Evolutionary conservation across 306 rosid genomes (phyloP).

Genomic region (Lathyrus sativus): DNA sequence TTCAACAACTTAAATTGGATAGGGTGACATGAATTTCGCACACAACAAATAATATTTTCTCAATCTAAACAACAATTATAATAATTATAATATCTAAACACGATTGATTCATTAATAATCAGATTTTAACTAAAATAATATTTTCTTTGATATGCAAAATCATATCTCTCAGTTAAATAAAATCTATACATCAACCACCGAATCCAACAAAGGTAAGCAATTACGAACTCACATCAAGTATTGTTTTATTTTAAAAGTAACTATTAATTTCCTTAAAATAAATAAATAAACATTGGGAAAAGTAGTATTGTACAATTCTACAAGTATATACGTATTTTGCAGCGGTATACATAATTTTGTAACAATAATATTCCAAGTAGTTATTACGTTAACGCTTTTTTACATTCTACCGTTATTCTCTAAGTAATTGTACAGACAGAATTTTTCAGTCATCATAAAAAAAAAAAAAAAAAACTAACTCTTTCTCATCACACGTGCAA

Average conservation of each 20-base stretch:
- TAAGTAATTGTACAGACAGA: constrained; percentile 34
- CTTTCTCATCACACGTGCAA: constrained; percentile 36
- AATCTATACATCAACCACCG: neutral
- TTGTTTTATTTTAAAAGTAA: neutral
- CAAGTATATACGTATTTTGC: neutral
- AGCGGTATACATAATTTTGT: constrained; percentile 5
- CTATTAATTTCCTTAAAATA: neutral
- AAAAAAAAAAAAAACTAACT: constrained; percentile 1
- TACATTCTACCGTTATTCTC: constrained; percentile 46
- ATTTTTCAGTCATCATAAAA: neutral
- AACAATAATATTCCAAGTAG: constrained; percentile 4
- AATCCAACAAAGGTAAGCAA: constrained; percentile 10
- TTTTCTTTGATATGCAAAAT: no score
- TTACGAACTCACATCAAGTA: neutral
- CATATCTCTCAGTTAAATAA: neutral
- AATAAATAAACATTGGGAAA: neutral
- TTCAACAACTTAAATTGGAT: no score
- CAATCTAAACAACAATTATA: neutral
- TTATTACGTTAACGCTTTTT: constrained; percentile 28
- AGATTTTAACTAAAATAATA: neutral
- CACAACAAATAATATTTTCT: neutral
- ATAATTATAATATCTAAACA: neutral
- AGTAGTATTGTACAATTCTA: constrained; percentile 36
- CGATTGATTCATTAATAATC: neutral
- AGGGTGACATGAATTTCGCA: no score